phyloP scores from a whole-genome alignment of 2,329 filamentous ascomycete genomes.

The Penicillium sp. region DNA sequence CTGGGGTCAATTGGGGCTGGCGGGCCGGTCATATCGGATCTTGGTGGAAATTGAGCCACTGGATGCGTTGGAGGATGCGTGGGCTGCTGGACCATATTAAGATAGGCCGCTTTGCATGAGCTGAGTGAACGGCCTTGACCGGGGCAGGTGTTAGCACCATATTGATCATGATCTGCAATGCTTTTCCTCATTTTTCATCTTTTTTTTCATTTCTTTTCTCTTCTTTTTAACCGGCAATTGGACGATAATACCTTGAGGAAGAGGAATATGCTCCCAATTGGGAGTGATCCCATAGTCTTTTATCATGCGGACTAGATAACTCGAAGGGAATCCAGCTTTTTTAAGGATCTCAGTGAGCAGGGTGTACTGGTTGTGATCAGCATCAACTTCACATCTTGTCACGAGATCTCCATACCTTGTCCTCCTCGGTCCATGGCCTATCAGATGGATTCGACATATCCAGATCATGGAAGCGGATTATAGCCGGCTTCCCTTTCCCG shows the following conservation, averaged over 20 bases:
- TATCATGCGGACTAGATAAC: constrained; percentile 40
- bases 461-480: constrained; percentile 36
- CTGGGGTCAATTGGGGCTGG: constrained; percentile 27
- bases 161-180: constrained; percentile 2
- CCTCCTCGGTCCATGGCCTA: constrained; percentile 46
- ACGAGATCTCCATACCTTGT: constrained; percentile 40
- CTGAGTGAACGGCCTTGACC: constrained; percentile 40
- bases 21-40: constrained; percentile 24
- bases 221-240: not conserved
- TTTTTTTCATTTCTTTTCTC: not conserved
- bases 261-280: constrained; percentile 43
- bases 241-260: constrained; percentile 42
- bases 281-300: constrained; percentile 39
- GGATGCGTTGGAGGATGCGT: constrained; percentile 19
- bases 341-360: constrained; percentile 46
- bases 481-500: constrained; percentile 16
- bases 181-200: not conserved
- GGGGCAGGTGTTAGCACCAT: constrained; percentile 9
- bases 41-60: constrained; percentile 20
- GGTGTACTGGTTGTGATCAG: constrained; percentile 33
- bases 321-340: constrained; percentile 39
- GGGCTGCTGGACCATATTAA: constrained; percentile 35
- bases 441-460: constrained; percentile 47
- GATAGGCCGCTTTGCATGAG: constrained; percentile 38
- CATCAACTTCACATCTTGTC: constrained; percentile 7